Base-by-base conservation (phyloP, 148 eudicot species). In the Amaranthus palmeri region DNA sequence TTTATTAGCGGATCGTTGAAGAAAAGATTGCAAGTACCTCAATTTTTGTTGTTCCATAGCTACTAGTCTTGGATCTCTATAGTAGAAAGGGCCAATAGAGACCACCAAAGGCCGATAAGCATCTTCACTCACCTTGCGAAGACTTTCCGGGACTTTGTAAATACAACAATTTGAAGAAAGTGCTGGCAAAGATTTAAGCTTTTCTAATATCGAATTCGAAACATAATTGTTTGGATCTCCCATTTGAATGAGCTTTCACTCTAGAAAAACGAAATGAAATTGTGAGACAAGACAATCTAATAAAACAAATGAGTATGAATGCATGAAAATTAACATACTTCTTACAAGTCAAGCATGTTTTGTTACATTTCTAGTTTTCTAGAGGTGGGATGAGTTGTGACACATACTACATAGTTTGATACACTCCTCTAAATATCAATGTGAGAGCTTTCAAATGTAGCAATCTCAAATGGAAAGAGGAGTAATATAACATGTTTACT, bases 21-120 rank as follows among this genome's bases (percentile, higher is more conserved):
- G 67, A 51, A 82, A 82, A 17, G 75, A 62, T 45, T 76, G 55
- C 60, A 82, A 63, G 56, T 79, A 79, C 74, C 80, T 77, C 40
- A 70, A 11, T 59, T 77, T 83, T 10, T 59, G 59, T 47, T 63
- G 51, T 62, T 77, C 60, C 83, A 71, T 71, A 17, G 67, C 65
- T 7, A 5, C 6, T 4, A 77, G 66, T 46, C 43, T 67, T 45
- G 41, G 12, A 10, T 64, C 73, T 4, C 54, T 18, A 2, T 11
- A 73, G 62, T 80, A 79, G 70, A 71, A 25, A 0, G 85, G 85
- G 14, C 85, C 85, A 14, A 82, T 72, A 0, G 85, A 79, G 43
- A 76, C 82, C 2, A 75, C 51, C n/a, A 45, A 59, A 15, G 85
- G 85, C 61, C 65, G 72, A 72, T 82, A 82, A 10, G 80, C 72